phyloP scores from a whole-genome alignment of 257 asterid genomes.

The Ocimum tenuiflorum region DNA sequence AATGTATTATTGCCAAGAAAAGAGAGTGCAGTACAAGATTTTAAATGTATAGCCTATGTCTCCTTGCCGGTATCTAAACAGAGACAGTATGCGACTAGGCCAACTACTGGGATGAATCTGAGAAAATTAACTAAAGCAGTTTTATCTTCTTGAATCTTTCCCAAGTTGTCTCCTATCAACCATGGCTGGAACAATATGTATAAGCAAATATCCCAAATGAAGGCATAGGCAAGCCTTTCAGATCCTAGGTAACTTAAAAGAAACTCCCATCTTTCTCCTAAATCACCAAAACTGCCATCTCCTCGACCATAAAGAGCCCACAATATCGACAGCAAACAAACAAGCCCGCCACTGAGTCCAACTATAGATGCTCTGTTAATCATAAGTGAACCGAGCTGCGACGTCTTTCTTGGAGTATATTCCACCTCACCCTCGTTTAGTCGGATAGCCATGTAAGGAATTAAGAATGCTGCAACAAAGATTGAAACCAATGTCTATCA shows the following conservation, averaged over 20 bases:
- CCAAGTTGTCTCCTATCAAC: slow-evolving; percentile 76
- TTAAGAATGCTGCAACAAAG: slow-evolving; percentile 64
- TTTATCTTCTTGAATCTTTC: slow-evolving; percentile 50
- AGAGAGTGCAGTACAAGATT: not conserved
- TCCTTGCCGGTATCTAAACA: slow-evolving; percentile 43
- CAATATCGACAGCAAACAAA: slow-evolving; percentile 45
- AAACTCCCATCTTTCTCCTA: slow-evolving; percentile 59
- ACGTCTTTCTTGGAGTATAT: slow-evolving; percentile 34
- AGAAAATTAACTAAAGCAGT: slow-evolving; percentile 41
- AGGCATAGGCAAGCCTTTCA: slow-evolving; percentile 89
- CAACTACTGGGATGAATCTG: slow-evolving; percentile 72
- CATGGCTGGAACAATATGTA: slow-evolving; percentile 82
- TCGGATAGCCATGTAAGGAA: slow-evolving; percentile 92
- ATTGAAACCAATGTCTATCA: not conserved
- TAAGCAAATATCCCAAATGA: slow-evolving; percentile 77
- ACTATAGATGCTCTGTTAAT: slow-evolving; percentile 56
- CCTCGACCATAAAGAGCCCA: slow-evolving; percentile 84
- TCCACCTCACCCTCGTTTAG: slow-evolving; percentile 39
- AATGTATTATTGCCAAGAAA: slow-evolving; percentile 10
- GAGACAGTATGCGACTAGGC: slow-evolving; percentile 65
- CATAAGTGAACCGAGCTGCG: slow-evolving; percentile 62
- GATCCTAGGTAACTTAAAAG: slow-evolving; percentile 53
- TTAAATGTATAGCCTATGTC: slow-evolving; percentile 11
- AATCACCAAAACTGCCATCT: slow-evolving; percentile 53
- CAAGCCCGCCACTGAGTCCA: slow-evolving; percentile 57